These are phyloP conservation scores for Auxenochlorella pyrenoidosa DNA, from an alignment of 139 green algal genomes.

Conservation along the genomic window DNA sequence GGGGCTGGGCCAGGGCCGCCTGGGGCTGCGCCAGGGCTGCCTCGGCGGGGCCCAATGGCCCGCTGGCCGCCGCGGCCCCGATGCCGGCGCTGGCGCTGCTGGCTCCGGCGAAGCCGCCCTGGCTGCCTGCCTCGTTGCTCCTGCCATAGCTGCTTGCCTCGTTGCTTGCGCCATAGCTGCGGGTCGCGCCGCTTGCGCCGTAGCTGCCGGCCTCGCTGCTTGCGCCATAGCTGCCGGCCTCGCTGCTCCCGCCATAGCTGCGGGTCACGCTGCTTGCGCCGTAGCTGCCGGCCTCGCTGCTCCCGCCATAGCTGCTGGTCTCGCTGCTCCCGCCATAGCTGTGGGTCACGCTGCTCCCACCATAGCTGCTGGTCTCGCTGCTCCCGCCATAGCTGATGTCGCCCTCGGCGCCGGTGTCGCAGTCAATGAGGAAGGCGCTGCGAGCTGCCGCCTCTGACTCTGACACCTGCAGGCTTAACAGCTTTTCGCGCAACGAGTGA, in stretches of 20 bases:
- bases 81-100: background rate
- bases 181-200: no score
- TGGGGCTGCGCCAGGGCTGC: no score
- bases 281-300: no score
- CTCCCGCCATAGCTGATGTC: no score
- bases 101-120: no score
- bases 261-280: background rate
- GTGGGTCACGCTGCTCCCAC: no score
- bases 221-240: no score
- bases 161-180: background rate
- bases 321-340: background rate
- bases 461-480: background rate
- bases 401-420: background rate
- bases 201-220: background rate
- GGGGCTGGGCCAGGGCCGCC: no score
- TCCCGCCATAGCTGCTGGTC: background rate
- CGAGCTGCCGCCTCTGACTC: background rate
- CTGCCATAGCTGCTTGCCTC: no score
- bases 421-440: conserved; percentile 2
- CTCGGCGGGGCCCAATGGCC: background rate
- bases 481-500: no score
- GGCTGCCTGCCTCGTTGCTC: background rate
- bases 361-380: no score
- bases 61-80: background rate
- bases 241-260: no score